phyloP scores from a whole-genome alignment of 805 yeast species.

The Suhomyces pyralidae region DNA sequence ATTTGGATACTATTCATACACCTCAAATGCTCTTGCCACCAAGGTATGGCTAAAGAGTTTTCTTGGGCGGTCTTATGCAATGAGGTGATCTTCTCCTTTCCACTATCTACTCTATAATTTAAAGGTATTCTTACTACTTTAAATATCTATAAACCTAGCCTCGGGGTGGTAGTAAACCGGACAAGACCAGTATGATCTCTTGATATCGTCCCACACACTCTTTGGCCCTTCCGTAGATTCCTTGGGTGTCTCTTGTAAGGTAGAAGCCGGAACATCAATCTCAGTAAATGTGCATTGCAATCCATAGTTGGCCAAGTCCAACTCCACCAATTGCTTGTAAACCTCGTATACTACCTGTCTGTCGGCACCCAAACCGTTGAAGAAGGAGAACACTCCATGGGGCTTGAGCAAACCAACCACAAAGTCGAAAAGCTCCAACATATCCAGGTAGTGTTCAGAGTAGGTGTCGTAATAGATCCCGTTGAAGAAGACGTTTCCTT shows the following conservation, averaged over 20 bases:
- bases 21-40: too few relatives aligned
- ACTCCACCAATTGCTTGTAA: slow-evolving; percentile 73
- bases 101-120: background rate
- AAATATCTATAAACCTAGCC: slow-evolving; percentile 40
- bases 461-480: slow-evolving; percentile 94
- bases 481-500: slow-evolving; percentile 70
- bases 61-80: too few relatives aligned
- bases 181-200: slow-evolving; percentile 66
- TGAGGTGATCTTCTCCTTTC: too few relatives aligned
- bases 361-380: slow-evolving; percentile 69
- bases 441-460: slow-evolving; percentile 86
- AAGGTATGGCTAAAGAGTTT: too few relatives aligned
- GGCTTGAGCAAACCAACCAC: slow-evolving; percentile 81
- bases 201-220: slow-evolving; percentile 60
- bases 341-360: slow-evolving; percentile 55
- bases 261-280: slow-evolving; percentile 44
- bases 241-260: slow-evolving; percentile 12
- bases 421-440: slow-evolving; percentile 79
- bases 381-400: slow-evolving; percentile 82
- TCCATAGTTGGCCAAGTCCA: slow-evolving; percentile 80
- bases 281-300: slow-evolving; percentile 56
- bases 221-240: slow-evolving; percentile 11
- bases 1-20: too few relatives aligned
- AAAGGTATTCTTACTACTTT: background rate
- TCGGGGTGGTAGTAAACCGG: slow-evolving; percentile 68